Evolutionary conservation across 202 grass and related monocot species (phyloP).

Genomic region (Thinopyrum obtusiflorum): DNA sequence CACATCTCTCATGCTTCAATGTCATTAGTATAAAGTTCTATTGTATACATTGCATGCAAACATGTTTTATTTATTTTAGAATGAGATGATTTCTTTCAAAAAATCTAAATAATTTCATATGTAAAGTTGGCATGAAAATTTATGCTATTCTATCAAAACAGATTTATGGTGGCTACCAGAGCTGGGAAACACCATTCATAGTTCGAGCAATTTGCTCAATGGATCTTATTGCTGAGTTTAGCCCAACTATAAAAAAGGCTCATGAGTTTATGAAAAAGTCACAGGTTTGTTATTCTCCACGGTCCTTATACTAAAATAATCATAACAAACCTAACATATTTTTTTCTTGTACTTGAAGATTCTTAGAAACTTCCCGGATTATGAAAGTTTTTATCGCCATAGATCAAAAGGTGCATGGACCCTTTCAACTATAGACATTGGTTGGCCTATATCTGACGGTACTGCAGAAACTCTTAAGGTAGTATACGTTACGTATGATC

Average conservation of each 20-base stretch:
- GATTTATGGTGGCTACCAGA: too few relatives aligned
- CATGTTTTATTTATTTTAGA: too few relatives aligned
- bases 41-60: too few relatives aligned
- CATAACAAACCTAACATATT: too few relatives aligned
- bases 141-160: too few relatives aligned
- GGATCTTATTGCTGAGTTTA: neutral
- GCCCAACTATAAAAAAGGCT: constrained; percentile 21
- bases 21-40: too few relatives aligned
- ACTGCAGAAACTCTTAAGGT: neutral
- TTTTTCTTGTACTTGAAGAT: neutral
- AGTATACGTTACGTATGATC: neutral
- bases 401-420: constrained; percentile 24
- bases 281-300: constrained; percentile 23
- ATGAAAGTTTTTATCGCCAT: neutral
- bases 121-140: too few relatives aligned
- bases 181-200: constrained; percentile 34
- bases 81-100: too few relatives aligned
- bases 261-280: constrained; percentile 45
- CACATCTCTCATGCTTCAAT: too few relatives aligned
- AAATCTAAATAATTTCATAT: too few relatives aligned
- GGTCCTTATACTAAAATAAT: neutral
- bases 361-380: neutral
- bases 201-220: constrained; percentile 34
- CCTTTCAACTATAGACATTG: constrained; percentile 12
- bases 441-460: neutral